phyloP scores from a whole-genome alignment of 2,329 filamentous ascomycete species.

The Fusarium penzigii region DNA sequence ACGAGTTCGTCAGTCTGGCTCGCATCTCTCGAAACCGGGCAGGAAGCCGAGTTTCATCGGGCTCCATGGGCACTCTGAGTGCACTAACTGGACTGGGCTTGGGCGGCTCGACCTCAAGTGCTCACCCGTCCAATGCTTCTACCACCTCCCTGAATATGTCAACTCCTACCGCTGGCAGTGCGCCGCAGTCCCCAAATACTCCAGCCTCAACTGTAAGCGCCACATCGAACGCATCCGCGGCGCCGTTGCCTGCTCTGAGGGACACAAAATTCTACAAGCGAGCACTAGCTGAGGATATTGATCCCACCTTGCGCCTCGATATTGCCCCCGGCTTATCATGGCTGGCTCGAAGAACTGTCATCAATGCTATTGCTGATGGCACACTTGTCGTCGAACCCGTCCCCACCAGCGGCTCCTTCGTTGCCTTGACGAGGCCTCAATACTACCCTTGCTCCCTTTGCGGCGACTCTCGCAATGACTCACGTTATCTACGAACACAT shows the following conservation, averaged over 20 bases:
- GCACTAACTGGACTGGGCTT: slow-evolving; percentile 45
- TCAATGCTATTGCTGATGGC: slow-evolving; percentile 81
- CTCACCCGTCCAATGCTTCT: slow-evolving; percentile 58
- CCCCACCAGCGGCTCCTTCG: slow-evolving; percentile 57
- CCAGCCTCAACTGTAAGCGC: slow-evolving; percentile 54
- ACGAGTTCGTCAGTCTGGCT: slow-evolving; percentile 81
- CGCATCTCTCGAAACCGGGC: slow-evolving; percentile 63
- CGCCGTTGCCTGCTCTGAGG: slow-evolving; percentile 65
- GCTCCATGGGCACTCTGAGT: slow-evolving; percentile 58
- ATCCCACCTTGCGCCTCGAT: slow-evolving; percentile 89
- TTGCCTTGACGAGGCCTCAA: slow-evolving; percentile 52
- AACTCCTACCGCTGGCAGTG: slow-evolving; percentile 49
- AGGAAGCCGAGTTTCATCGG: slow-evolving; percentile 69
- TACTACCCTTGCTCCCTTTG: slow-evolving; percentile 80
- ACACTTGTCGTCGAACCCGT: slow-evolving; percentile 88
- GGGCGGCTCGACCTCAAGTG: slow-evolving; percentile 48
- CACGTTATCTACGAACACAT: slow-evolving; percentile 74
- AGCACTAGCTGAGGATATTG: slow-evolving; percentile 84
- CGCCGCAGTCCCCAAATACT: slow-evolving; percentile 60
- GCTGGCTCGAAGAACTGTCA: slow-evolving; percentile 83
- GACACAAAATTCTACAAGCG: slow-evolving; percentile 96
- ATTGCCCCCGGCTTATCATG: slow-evolving; percentile 88
- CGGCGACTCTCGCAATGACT: slow-evolving; percentile 75
- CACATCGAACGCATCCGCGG: slow-evolving; percentile 38
- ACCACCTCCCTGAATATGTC: slow-evolving; percentile 57